A percentile compares a stretch with the other conserved stretches of the same genome.
Conservation (phyloP, 768 basidiomycete species). For the Rhodotorula diobovata region DNA sequence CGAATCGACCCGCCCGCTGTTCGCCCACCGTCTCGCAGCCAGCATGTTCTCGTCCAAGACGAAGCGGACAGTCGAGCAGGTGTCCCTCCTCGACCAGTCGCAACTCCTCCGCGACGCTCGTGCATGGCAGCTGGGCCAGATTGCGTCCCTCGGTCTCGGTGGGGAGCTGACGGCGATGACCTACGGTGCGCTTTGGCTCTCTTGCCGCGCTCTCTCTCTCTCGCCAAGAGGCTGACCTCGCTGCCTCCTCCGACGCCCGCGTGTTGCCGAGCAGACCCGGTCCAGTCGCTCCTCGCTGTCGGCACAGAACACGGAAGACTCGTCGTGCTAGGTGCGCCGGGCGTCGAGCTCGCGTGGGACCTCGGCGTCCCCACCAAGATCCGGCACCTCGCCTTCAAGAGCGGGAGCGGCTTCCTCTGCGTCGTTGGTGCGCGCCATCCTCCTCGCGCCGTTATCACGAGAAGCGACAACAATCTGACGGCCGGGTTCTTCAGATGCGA, state of each 20-base stretch:
- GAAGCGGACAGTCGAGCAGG: background rate
- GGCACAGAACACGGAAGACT: slow-evolving; percentile 65
- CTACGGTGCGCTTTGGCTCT: slow-evolving; percentile 1
- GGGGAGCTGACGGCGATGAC: slow-evolving; percentile 29
- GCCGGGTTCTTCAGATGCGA: slow-evolving; percentile 37
- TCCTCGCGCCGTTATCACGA: background rate
- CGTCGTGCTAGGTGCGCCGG: slow-evolving; percentile 63
- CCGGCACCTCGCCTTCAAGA: slow-evolving; percentile 63
- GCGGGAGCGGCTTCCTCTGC: slow-evolving; percentile 56
- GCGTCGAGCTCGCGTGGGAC: slow-evolving; percentile 57
- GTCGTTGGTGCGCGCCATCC: slow-evolving; percentile 57
- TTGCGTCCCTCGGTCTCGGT: slow-evolving; percentile 23
- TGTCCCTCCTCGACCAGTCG: slow-evolving; percentile 9
- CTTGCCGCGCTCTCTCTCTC: too few species aligned
- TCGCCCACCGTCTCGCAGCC: too few species aligned
- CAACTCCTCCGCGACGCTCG: background rate
- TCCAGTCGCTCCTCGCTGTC: slow-evolving; percentile 48
- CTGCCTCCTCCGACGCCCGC: background rate
- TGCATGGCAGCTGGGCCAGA: slow-evolving; percentile 19
- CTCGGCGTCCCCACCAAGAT: slow-evolving; percentile 53
- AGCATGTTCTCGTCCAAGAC: slow-evolving; percentile 7
- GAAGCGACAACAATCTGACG: background rate
- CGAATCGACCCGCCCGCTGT: too few species aligned
- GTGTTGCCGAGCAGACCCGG: slow-evolving; percentile 46
- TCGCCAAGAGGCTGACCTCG: background rate